Evolutionary conservation across 106 monocot genomes (phyloP).

Genomic region (Ottelia alismoides): DNA sequence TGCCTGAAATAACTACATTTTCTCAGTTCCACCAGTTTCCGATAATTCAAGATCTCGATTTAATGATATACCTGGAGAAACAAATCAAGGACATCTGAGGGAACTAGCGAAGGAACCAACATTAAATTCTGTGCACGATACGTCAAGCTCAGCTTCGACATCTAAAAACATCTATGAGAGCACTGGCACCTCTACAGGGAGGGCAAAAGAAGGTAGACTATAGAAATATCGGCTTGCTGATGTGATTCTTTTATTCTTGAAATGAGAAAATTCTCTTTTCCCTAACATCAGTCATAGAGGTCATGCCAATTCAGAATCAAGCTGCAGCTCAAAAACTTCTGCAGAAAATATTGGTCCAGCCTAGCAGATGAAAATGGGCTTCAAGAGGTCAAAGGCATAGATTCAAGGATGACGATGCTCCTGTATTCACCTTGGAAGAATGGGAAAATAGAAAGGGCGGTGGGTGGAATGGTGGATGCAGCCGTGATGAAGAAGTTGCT

Average conservation of each 20-base stretch:
- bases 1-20: too few relatives aligned
- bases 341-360: constrained; percentile 73
- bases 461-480: constrained; percentile 27
- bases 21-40: too few relatives aligned
- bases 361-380: constrained; percentile 22
- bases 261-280: not conserved
- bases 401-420: constrained; percentile 49
- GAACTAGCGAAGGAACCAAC: too few relatives aligned
- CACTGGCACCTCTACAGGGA: constrained; percentile 24
- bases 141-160: constrained; percentile 4
- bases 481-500: constrained; percentile 81
- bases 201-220: constrained; percentile 82
- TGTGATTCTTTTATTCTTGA: not conserved
- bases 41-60: too few relatives aligned
- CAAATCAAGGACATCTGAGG: too few relatives aligned
- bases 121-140: too few relatives aligned
- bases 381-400: constrained; percentile 35
- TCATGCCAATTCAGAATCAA: constrained; percentile 91
- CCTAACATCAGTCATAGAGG: constrained; percentile 46
- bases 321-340: constrained; percentile 91
- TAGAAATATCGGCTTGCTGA: not conserved
- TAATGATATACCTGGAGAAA: too few relatives aligned
- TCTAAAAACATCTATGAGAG: constrained; percentile 19
- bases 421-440: constrained; percentile 89
- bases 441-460: constrained; percentile 82